Conservation (phyloP, 2,329 filamentous ascomycete species). For the Colletotrichum tabaci region DNA sequence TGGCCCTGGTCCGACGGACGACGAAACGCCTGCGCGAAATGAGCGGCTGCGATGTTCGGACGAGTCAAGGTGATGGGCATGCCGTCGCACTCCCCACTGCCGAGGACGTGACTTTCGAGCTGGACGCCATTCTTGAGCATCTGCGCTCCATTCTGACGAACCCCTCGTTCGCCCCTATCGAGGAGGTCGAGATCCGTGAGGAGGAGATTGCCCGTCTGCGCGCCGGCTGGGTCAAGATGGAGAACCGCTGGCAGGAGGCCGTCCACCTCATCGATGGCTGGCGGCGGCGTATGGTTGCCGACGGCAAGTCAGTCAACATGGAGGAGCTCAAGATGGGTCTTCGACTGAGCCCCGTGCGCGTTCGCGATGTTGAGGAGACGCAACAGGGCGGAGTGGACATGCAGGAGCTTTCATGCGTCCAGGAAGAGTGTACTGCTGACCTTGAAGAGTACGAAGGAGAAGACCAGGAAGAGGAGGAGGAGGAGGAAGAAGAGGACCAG, state of each 20-base stretch:
- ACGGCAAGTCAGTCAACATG: slow-evolving; percentile 78
- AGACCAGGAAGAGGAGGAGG: slow-evolving; percentile 30
- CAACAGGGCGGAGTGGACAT: slow-evolving; percentile 54
- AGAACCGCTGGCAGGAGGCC: slow-evolving; percentile 89
- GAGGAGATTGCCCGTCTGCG: slow-evolving; percentile 89
- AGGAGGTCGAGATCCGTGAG: slow-evolving; percentile 93
- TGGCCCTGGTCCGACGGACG: slow-evolving; percentile 79
- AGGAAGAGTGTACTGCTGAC: slow-evolving; percentile 55
- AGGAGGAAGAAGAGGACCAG: too few relatives aligned
- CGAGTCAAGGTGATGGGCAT: slow-evolving; percentile 47
- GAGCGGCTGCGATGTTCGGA: slow-evolving; percentile 66
- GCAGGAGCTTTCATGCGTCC: slow-evolving; percentile 54
- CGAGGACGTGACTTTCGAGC: slow-evolving; percentile 80
- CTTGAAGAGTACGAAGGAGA: slow-evolving; percentile 58
- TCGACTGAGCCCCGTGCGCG: slow-evolving; percentile 71
- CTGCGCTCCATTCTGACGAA: slow-evolving; percentile 90
- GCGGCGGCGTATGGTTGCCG: slow-evolving; percentile 84
- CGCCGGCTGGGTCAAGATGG: slow-evolving; percentile 94
- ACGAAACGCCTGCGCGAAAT: slow-evolving; percentile 80
- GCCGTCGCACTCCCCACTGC: slow-evolving; percentile 54
- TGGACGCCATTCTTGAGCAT: slow-evolving; percentile 85
- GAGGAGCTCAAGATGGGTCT: slow-evolving; percentile 79
- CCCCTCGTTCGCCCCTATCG: slow-evolving; percentile 94
- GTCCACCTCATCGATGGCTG: slow-evolving; percentile 93
- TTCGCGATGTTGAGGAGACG: slow-evolving; percentile 67